phyloP scores from a whole-genome alignment of 148 eudicot genomes.

The Cornus controversa region DNA sequence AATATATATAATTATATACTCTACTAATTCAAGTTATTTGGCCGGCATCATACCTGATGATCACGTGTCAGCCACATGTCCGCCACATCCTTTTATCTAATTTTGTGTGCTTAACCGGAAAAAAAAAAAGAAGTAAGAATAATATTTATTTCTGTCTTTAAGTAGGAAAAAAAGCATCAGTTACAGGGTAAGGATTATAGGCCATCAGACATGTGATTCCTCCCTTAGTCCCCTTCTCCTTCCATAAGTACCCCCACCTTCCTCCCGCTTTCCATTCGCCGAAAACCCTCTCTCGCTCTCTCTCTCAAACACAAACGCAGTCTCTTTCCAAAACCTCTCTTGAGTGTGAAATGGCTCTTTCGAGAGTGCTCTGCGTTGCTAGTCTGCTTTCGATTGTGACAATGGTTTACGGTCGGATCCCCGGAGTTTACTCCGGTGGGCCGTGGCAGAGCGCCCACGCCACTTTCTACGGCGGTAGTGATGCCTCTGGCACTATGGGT shows the following conservation, averaged over 20 bases:
- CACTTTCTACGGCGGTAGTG: constrained; percentile 80
- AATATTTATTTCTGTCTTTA: no score
- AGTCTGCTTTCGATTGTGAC: constrained; percentile 22
- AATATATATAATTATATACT: no score
- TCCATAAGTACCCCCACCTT: constrained; percentile 25
- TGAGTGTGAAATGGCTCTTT: constrained; percentile 14
- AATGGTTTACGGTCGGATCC: constrained; percentile 41
- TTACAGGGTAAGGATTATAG: constrained; percentile 10
- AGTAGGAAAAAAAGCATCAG: constrained; percentile 14
- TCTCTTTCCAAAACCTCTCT: not conserved
- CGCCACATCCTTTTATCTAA: no score
- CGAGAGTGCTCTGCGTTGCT: constrained; percentile 19
- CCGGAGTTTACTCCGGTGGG: constrained; percentile 63
- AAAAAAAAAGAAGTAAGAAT: no score
- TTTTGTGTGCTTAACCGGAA: no score
- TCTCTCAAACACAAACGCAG: constrained; percentile 5
- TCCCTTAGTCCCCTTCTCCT: not conserved
- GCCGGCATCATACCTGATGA: no score
- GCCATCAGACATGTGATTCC: constrained; percentile 15
- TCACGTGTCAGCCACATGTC: no score
- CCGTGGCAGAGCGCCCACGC: constrained; percentile 79
- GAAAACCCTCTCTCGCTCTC: not conserved
- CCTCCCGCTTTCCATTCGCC: constrained; percentile 26
- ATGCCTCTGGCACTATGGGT: constrained; percentile 97
- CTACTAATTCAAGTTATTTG: no score